Base-by-base conservation (phyloP, 73 alveolate species). In the Tetrahymena borealis region DNA sequence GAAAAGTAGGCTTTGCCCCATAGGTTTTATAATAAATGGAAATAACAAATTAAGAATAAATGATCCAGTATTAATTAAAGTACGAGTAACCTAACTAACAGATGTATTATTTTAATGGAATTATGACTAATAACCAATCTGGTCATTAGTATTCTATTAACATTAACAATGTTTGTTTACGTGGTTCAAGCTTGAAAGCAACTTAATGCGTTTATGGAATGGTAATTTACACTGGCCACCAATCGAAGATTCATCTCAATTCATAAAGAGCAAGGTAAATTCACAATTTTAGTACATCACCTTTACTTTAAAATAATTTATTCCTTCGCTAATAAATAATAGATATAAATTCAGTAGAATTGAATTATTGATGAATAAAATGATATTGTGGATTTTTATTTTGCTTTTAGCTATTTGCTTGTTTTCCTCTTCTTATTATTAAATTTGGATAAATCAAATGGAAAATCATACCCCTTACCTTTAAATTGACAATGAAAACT, bases 151-250 rank as follows among this genome's bases (percentile, higher is more conserved):
- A 60, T 15, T 35, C 85, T 2, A 60, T 60, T 35, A 60, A 60
- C 32, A 60, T 60, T n/a, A 60, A 6, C 13, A 60, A 60, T n/a
- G 28, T 60, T n/a, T 60, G 85, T 39, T 90, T 96, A 79, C 90
- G 99, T 78, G 99, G 99, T 5, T 90, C 96, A 91, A 77, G 94
- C 20, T 94, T 97, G 41, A 96, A 95, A 60, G 96, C 94, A 91
- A 97, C 99, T 8, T 94, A 94, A 38, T 95, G 93, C 92, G 91
- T 97, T 13, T 43, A 93, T 40, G 99, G 99, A 39, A 77, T 94
- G 79, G 96, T 96, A 0, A 96, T 97, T 32, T 97, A 96, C 92
- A 94, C 98, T 20, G 99, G 99, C 20, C 97, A 96, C 93, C 96
- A 97, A 85, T 96, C 98, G 0, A 97, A 97, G 94, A 91, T 91